Percentiles rank a stretch among this genome's conserved stretches.
Evolutionary conservation across 2,329 filamentous ascomycete species (phyloP).

Genomic region (Helotiales sp.): DNA sequence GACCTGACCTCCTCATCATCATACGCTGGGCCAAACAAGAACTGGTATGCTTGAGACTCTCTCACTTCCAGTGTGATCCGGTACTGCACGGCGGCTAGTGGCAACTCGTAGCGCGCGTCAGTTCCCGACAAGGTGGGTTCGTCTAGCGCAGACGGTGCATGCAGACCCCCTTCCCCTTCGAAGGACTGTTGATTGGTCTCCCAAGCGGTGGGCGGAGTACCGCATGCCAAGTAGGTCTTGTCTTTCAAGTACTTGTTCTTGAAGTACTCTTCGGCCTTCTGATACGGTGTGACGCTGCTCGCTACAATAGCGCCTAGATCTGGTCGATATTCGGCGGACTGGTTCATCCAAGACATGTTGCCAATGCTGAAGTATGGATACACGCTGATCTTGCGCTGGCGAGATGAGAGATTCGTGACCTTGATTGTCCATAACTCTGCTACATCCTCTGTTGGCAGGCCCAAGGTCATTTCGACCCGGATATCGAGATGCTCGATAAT

Average conservation of each 20-base stretch:
- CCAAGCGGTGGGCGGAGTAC: slow-evolving; percentile 51
- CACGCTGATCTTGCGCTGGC: slow-evolving; percentile 48
- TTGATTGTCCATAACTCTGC: slow-evolving; percentile 56
- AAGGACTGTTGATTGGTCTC: slow-evolving; percentile 53
- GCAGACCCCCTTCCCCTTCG: slow-evolving; percentile 56
- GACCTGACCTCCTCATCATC: slow-evolving; percentile 50
- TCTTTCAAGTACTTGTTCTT: slow-evolving; percentile 58
- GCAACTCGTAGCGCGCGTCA: slow-evolving; percentile 56
- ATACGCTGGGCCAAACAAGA: slow-evolving; percentile 54
- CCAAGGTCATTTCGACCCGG: slow-evolving; percentile 51
- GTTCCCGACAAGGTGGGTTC: slow-evolving; percentile 42
- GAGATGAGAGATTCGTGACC: slow-evolving; percentile 49
- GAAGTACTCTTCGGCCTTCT: slow-evolving; percentile 56
- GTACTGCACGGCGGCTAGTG: slow-evolving; percentile 54
- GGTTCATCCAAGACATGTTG: slow-evolving; percentile 65
- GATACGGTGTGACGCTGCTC: slow-evolving; percentile 55
- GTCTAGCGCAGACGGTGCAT: slow-evolving; percentile 48
- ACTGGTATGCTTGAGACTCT: slow-evolving; percentile 49
- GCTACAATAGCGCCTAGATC: slow-evolving; percentile 51
- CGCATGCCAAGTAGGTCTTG: slow-evolving; percentile 57
- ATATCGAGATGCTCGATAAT: slow-evolving; percentile 50
- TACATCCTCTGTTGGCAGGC: slow-evolving; percentile 53
- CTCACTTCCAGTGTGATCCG: slow-evolving; percentile 40
- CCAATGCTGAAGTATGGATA: slow-evolving; percentile 59
- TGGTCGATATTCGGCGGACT: slow-evolving; percentile 51